phyloP scores from a whole-genome alignment of 768 basidiomycete genomes.

The Sistotremastrum suecicum region DNA sequence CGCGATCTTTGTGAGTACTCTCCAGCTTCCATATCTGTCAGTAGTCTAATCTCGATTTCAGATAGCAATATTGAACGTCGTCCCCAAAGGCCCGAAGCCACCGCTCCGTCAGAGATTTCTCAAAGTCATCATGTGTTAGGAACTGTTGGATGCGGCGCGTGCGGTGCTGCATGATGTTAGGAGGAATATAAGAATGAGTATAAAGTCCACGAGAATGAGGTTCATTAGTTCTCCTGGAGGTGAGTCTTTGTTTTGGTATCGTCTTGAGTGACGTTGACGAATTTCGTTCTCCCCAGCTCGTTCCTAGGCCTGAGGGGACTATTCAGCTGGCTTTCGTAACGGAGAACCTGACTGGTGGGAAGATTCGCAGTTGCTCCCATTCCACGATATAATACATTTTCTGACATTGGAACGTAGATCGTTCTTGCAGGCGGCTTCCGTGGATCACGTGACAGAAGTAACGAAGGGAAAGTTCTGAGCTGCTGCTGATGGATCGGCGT shows the following conservation, averaged over 20 bases:
- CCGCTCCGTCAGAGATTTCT: constrained; percentile 43
- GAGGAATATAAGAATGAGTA: constrained; percentile 40
- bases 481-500: too few species aligned
- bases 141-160: constrained; percentile 69
- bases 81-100: constrained; percentile 30
- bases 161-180: constrained; percentile 54
- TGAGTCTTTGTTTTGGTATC: constrained; percentile 1
- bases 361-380: constrained; percentile 22
- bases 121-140: constrained; percentile 63
- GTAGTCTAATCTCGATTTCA: constrained; percentile 10
- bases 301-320: constrained; percentile 43
- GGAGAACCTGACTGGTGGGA: constrained; percentile 43
- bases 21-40: not conserved
- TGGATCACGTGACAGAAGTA: constrained; percentile 46
- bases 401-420: not conserved
- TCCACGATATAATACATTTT: not conserved
- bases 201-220: constrained; percentile 56
- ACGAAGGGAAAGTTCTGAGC: constrained; percentile 29
- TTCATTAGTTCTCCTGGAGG: constrained; percentile 78
- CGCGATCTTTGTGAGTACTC: constrained; percentile 40
- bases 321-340: constrained; percentile 47
- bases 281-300: constrained; percentile 50
- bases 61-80: constrained; percentile 57
- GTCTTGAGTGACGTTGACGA: not conserved
- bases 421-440: constrained; percentile 38